Evolutionary conservation across 805 yeast species (phyloP).

Genomic region (Teunomyces stri): DNA sequence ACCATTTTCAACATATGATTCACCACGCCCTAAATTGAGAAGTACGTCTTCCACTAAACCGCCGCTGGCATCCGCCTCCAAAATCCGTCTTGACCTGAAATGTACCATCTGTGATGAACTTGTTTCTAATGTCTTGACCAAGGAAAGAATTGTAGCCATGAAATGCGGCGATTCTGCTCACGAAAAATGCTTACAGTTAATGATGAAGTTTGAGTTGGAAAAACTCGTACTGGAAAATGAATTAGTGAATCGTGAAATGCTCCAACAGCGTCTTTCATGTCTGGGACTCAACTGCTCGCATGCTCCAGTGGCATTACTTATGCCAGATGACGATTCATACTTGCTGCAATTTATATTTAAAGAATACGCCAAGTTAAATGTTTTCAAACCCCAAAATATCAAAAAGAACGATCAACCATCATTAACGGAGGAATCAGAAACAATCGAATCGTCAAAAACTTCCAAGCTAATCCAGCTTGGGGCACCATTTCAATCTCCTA

Average conservation of each 20-base stretch:
- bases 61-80: constrained; percentile 2
- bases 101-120: constrained; percentile 57
- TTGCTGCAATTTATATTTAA: constrained; percentile 2
- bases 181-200: constrained; percentile 54
- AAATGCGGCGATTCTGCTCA: constrained; percentile 57
- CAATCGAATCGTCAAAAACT: not conserved
- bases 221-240: constrained; percentile 1
- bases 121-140: constrained; percentile 41
- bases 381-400: not conserved
- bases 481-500: not conserved
- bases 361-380: not conserved
- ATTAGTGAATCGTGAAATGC: not conserved
- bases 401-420: not conserved
- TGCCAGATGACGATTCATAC: not conserved
- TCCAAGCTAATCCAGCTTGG: not conserved
- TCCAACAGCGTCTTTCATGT: not conserved
- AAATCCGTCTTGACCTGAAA: constrained; percentile 1
- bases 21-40: constrained; percentile 19
- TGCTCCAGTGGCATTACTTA: not conserved
- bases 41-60: constrained; percentile 21
- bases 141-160: constrained; percentile 47
- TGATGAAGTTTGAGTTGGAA: constrained; percentile 8
- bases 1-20: not conserved
- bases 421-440: not conserved
- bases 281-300: not conserved